A percentile compares a stretch with the other conserved stretches of the same genome.
Conservation (phyloP, 768 basidiomycete genomes). For the Termitomyces sp. region DNA sequence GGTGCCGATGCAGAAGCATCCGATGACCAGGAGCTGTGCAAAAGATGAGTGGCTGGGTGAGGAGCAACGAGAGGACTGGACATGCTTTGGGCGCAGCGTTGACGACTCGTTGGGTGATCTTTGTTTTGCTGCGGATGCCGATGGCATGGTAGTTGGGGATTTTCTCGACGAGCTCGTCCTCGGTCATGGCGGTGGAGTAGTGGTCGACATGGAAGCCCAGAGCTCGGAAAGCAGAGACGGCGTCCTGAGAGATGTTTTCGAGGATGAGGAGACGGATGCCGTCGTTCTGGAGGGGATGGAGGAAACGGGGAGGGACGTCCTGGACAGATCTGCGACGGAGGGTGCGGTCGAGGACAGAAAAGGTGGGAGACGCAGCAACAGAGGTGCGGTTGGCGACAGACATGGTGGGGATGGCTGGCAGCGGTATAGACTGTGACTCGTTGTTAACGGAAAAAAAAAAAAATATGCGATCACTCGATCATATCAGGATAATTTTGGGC, state of each 20-base stretch:
- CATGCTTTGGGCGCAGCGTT: constrained; percentile 80
- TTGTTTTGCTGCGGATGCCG: constrained; percentile 97
- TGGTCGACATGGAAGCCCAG: constrained; percentile 94
- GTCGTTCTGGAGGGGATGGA: constrained; percentile 80
- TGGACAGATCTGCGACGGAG: constrained; percentile 27
- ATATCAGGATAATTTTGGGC: neutral
- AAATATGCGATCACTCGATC: constrained; percentile 11
- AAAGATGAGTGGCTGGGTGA: neutral
- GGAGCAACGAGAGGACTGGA: neutral
- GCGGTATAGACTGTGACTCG: too few relatives aligned
- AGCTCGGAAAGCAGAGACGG: constrained; percentile 69
- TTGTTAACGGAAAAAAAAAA: too few relatives aligned
- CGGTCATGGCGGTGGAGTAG: constrained; percentile 76
- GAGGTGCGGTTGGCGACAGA: constrained; percentile 30
- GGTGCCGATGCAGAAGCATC: constrained; percentile 99
- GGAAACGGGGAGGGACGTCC: constrained; percentile 48
- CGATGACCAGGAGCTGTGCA: constrained; percentile 83
- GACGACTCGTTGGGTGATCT: constrained; percentile 86
- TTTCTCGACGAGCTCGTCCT: constrained; percentile 85
- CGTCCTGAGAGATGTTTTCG: constrained; percentile 93
- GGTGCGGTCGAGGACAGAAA: constrained; percentile 38
- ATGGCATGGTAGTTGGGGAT: constrained; percentile 87
- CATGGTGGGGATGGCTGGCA: too few relatives aligned
- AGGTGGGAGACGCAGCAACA: constrained; percentile 43
- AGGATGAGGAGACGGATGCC: constrained; percentile 78